Evolutionary conservation across 768 basidiomycete genomes (phyloP).

Genomic region (Phylloporus arenicola): DNA sequence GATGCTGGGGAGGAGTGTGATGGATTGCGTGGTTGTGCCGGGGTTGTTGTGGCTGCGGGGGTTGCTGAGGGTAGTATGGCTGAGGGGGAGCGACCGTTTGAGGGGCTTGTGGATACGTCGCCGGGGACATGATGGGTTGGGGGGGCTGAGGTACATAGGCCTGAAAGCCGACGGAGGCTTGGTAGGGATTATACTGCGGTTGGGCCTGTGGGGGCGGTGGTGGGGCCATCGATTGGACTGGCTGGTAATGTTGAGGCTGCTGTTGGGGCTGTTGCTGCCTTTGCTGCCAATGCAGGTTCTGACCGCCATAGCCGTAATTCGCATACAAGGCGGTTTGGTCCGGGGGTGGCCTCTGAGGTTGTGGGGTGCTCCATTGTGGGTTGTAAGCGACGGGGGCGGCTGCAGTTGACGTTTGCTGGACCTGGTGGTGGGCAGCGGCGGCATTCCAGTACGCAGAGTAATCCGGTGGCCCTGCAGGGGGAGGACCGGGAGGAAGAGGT

Average conservation of each 20-base stretch:
- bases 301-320: constrained; percentile 85
- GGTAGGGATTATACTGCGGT: constrained; percentile 71
- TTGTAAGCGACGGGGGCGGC: constrained; percentile 47
- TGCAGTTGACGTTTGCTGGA: constrained; percentile 28
- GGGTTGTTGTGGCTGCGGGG: constrained; percentile 37
- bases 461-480: constrained; percentile 67
- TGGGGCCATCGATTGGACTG: constrained; percentile 46
- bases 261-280: constrained; percentile 58
- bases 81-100: constrained; percentile 37
- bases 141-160: constrained; percentile 63
- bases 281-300: constrained; percentile 55
- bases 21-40: constrained; percentile 47
- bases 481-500: constrained; percentile 75
- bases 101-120: constrained; percentile 41
- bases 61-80: constrained; percentile 36
- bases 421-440: constrained; percentile 46
- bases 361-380: constrained; percentile 62
- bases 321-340: constrained; percentile 85
- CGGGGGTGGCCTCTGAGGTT: constrained; percentile 60
- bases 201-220: constrained; percentile 55
- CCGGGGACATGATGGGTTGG: constrained; percentile 47
- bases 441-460: constrained; percentile 77
- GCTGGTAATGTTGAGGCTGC: constrained; percentile 42
- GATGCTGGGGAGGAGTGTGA: constrained; percentile 69
- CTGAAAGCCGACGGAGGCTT: constrained; percentile 59